Base-by-base conservation (phyloP, 2,329 filamentous ascomycete genomes). In the Penicillium sp. region DNA sequence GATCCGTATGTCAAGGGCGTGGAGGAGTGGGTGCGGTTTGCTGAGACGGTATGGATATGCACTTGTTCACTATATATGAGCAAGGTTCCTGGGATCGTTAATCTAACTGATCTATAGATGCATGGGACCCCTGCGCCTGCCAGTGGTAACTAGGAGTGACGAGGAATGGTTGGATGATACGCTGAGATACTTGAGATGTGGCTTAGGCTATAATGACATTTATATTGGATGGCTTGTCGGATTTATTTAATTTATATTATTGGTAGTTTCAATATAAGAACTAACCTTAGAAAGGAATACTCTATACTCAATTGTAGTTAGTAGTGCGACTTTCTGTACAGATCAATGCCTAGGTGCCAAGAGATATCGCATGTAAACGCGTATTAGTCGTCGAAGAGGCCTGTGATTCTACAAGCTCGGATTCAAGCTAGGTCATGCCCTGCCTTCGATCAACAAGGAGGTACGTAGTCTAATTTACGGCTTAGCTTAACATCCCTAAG, bases 21-120 rank as follows among this genome's bases (percentile, higher is more conserved):
- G 35, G 78, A 84, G 55, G 89, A 95, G 67, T 95, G 89, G 89
- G 74, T 94, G 47, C 74, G 75, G 9, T 80, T 90, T 64, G 80
- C 89, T 9, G 80, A 84, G 54, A 76, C 78, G 65, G 85, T 89
- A 67, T 59, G 77, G 66, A 48, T 20, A 26, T 34, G 14, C 10
- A 11, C 1, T 16, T 3, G 7, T 9, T 9, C 14, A 3, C 4
- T 9, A 32, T 6, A 9, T 16, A 3, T 32, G 29, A 16, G 22
- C 8, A 7, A 10, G 13, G 10, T 7, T 35, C 32, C 9, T 26
- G 10, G 20, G 18, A n/a, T 29, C 24, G 13, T 29, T 32, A 7
- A 14, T 35, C 49, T 60, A 9, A 58, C 26, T 36, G 10, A n/a
- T 14, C 31, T 6, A 27, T 48, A 66, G 63, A 64, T 66, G 52